Conservation (phyloP, 768 basidiomycete species). For the Lepiota brunneoincarnata region DNA sequence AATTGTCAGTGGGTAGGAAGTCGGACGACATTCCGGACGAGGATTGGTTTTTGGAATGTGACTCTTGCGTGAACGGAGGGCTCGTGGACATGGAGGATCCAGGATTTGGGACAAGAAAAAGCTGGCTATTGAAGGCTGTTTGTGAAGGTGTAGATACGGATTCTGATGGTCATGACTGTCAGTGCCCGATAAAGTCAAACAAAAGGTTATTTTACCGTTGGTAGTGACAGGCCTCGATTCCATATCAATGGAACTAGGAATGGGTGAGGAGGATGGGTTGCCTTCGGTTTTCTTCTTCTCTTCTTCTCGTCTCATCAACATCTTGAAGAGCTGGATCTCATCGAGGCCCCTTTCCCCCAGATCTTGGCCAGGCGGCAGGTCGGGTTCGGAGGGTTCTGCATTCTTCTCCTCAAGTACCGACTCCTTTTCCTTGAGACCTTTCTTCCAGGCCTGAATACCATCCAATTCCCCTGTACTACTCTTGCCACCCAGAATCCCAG, state of each 20-base stretch:
- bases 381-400: slow-evolving; percentile 9
- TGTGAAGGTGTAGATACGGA: no score
- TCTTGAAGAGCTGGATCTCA: slow-evolving; percentile 81
- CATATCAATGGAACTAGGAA: not conserved
- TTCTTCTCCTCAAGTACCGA: slow-evolving; percentile 43
- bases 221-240: not conserved
- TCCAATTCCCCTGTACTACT: slow-evolving; percentile 67
- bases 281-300: slow-evolving; percentile 38
- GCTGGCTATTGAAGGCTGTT: not conserved
- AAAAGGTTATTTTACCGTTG: not conserved
- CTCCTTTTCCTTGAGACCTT: slow-evolving; percentile 76
- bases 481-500: slow-evolving; percentile 65
- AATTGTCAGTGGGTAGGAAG: slow-evolving; percentile 3
- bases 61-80: not conserved
- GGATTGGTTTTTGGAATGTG: not conserved
- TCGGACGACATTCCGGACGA: slow-evolving; percentile 15
- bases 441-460: slow-evolving; percentile 87
- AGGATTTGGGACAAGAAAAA: not conserved
- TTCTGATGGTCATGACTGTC: not conserved
- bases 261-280: slow-evolving; percentile 5
- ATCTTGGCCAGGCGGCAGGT: slow-evolving; percentile 8
- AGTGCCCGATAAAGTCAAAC: not conserved
- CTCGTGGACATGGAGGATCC: not conserved
- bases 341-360: slow-evolving; percentile 39
- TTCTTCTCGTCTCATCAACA: slow-evolving; percentile 81